These are phyloP conservation scores for Tripterygium wilfordii DNA, from an alignment of 177 flowering plant genomes.

Conservation along the genomic window DNA sequence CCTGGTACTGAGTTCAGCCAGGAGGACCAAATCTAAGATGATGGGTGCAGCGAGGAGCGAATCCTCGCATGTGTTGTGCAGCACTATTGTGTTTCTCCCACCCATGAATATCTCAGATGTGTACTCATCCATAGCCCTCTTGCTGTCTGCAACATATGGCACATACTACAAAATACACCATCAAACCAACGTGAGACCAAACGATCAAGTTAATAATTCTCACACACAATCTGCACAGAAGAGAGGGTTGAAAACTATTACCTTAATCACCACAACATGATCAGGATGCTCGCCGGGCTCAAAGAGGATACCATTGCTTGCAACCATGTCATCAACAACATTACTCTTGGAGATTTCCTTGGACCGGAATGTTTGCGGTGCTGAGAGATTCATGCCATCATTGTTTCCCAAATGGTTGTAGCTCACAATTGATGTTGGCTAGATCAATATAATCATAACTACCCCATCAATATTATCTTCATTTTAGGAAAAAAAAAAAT, in stretches of 20 bases:
- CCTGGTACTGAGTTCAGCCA: constrained; percentile 88
- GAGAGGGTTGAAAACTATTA: constrained; percentile 15
- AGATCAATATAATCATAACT: too few species aligned
- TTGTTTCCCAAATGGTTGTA: constrained; percentile 98
- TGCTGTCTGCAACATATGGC: constrained; percentile 97
- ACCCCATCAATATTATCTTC: too few species aligned
- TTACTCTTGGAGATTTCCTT: constrained; percentile 98
- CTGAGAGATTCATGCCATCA: constrained; percentile 98
- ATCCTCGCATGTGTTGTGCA: constrained; percentile 98
- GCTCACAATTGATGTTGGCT: constrained; percentile 99
- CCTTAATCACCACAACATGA: constrained; percentile 98
- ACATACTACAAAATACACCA: constrained; percentile 89
- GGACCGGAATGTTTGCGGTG: constrained; percentile 95
- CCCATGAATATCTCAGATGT: constrained; percentile 99
- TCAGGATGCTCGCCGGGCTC: constrained; percentile 99
- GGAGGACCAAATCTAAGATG: constrained; percentile 90
- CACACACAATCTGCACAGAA: too few species aligned
- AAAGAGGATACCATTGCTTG: constrained; percentile 89
- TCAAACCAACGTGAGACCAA: too few species aligned
- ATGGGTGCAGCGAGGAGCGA: constrained; percentile 98
- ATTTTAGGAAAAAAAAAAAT: too few species aligned
- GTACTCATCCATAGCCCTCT: constrained; percentile 99
- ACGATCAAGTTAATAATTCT: too few species aligned
- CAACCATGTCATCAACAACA: constrained; percentile 98
- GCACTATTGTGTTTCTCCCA: constrained; percentile 89